A percentile compares a stretch with the other conserved stretches of the same genome.
phyloP scores from a whole-genome alignment of 805 yeast species.

The Lachancea dasiensis region DNA sequence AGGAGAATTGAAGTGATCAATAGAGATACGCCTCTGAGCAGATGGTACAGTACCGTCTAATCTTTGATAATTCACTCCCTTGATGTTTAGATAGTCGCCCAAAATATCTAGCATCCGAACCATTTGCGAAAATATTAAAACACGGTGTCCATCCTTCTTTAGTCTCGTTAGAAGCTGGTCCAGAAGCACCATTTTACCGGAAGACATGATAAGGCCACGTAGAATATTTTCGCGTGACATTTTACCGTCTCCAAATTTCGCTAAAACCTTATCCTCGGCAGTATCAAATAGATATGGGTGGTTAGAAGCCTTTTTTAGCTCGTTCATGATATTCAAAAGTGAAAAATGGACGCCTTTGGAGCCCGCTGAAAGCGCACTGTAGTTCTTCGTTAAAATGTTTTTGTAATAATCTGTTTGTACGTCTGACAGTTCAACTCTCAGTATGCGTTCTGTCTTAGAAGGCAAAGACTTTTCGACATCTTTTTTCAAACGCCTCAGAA shows the following conservation, averaged over 20 bases:
- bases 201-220: conserved; percentile 92
- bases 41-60: conserved; percentile 97
- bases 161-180: conserved; percentile 83
- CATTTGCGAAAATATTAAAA: conserved; percentile 93
- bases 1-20: conserved; percentile 94
- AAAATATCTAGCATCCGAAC: conserved; percentile 91
- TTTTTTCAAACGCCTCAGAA: conserved; percentile 86
- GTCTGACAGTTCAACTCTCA: conserved; percentile 92
- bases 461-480: conserved; percentile 97
- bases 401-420: conserved; percentile 92
- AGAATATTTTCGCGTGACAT: conserved; percentile 71
- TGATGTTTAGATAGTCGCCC: conserved; percentile 85
- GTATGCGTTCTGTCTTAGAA: conserved; percentile 88
- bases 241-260: conserved; percentile 52
- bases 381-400: conserved; percentile 87
- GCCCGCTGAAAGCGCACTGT: conserved; percentile 85
- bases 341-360: conserved; percentile 73
- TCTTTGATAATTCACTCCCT: conserved; percentile 85
- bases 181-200: conserved; percentile 95
- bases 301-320: conserved; percentile 91
- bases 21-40: conserved; percentile 85
- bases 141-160: conserved; percentile 92
- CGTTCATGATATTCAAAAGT: conserved; percentile 86
- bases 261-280: conserved; percentile 77
- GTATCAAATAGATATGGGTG: conserved; percentile 94